Conservation (phyloP, 1,284 basidiomycete genomes). For the Agroathelia rolfsii region DNA sequence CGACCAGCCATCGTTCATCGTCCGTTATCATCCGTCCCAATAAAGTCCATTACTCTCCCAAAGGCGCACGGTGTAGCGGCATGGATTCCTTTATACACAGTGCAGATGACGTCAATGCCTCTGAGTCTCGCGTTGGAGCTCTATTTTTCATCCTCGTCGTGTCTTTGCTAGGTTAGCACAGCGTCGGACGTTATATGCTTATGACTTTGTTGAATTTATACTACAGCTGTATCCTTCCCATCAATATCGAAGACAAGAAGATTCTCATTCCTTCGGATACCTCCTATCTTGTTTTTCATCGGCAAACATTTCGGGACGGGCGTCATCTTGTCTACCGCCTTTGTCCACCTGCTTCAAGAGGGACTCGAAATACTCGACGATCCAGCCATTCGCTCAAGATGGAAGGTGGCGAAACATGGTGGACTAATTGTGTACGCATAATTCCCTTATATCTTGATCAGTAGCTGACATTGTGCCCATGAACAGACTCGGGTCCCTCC, state of each 20-base stretch:
- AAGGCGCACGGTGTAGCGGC: no score
- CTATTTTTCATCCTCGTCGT: slow-evolving; percentile 31
- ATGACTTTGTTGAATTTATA: slow-evolving; percentile 13
- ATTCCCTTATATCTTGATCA: slow-evolving; percentile 1
- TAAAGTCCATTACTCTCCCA: no score
- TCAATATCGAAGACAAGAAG: slow-evolving; percentile 49
- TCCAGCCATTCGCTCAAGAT: slow-evolving; percentile 33
- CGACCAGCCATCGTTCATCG: no score
- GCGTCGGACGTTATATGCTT: slow-evolving; percentile 2
- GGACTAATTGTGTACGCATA: slow-evolving; percentile 61
- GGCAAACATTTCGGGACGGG: slow-evolving; percentile 79
- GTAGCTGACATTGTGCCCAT: slow-evolving; percentile 6
- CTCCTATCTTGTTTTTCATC: slow-evolving; percentile 60
- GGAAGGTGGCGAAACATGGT: slow-evolving; percentile 42
- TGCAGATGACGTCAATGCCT: no score
- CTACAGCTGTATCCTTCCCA: slow-evolving; percentile 59
- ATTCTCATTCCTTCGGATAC: slow-evolving; percentile 43
- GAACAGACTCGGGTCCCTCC: slow-evolving; percentile 47
- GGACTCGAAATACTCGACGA: slow-evolving; percentile 52
- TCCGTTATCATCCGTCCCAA: no score
- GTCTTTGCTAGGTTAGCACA: slow-evolving; percentile 28
- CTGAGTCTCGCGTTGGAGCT: slow-evolving; percentile 17
- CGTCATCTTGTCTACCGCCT: slow-evolving; percentile 71
- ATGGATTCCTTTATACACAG: no score
- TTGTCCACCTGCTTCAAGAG: slow-evolving; percentile 69